These are phyloP conservation scores for Micromonas pusilla DNA, from an alignment of 139 green algal genomes.

Conservation along the genomic window DNA sequence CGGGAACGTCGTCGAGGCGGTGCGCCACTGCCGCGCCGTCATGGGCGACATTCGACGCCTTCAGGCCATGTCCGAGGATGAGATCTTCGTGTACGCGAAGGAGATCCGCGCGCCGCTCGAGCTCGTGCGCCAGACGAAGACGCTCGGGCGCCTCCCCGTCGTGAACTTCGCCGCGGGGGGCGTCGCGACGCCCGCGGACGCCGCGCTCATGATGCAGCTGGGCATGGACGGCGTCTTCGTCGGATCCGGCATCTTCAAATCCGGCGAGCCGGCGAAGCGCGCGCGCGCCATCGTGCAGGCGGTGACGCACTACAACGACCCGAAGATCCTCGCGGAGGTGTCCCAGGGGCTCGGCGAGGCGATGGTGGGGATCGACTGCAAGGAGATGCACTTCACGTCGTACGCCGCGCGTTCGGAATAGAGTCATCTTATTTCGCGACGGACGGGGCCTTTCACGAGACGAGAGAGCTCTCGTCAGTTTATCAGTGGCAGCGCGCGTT, in stretches of 20 bases:
- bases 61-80: conserved; percentile 96
- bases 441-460: no score
- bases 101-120: conserved; percentile 87
- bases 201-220: conserved; percentile 93
- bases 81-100: conserved; percentile 99
- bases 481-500: no score
- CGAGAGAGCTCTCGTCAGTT: no score
- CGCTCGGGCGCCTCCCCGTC: conserved; percentile 85
- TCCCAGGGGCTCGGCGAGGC: conserved; percentile 80
- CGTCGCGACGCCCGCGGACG: conserved; percentile 96
- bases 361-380: conserved; percentile 96
- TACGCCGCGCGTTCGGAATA: conserved; percentile 82
- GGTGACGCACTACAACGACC: conserved; percentile 98
- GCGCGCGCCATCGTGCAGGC: conserved; percentile 95
- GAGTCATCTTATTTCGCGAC: no score
- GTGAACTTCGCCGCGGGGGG: conserved; percentile 99
- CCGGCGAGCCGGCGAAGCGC: conserved; percentile 79
- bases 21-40: conserved; percentile 87
- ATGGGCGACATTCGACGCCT: conserved; percentile 89
- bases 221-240: conserved; percentile 99
- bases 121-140: conserved; percentile 83
- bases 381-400: conserved; percentile 69
- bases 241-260: conserved; percentile 98
- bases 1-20: conserved; percentile 97
- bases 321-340: conserved; percentile 87